Percentiles rank a stretch among this genome's conserved stretches.
phyloP scores from a whole-genome alignment of 1,139 yeast genomes.

The Nakaseomyces sp. region DNA sequence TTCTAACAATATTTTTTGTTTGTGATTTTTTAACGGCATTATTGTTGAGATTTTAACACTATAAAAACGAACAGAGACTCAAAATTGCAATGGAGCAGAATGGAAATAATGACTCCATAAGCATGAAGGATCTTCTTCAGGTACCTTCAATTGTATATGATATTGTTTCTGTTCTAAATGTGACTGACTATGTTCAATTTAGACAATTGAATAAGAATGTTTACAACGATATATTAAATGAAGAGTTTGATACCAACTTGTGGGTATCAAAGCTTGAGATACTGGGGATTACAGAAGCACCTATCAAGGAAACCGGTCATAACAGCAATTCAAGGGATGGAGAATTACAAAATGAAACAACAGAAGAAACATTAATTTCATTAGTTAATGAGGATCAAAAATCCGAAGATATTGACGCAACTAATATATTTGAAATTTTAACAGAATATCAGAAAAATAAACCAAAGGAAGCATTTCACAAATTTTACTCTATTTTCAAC shows the following conservation, averaged over 20 bases:
- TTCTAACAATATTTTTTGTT: too few species aligned
- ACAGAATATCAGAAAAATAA: constrained; percentile 12
- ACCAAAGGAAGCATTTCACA: constrained; percentile 14
- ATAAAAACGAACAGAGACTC: neutral
- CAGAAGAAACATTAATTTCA: constrained; percentile 7
- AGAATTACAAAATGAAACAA: neutral
- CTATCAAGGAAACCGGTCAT: neutral
- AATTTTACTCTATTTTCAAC: constrained; percentile 17
- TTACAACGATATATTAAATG: constrained; percentile 32
- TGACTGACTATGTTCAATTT: constrained; percentile 31
- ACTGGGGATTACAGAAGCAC: constrained; percentile 34
- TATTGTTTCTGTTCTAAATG: constrained; percentile 20
- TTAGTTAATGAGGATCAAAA: constrained; percentile 34
- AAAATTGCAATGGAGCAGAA: neutral
- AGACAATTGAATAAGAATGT: constrained; percentile 26
- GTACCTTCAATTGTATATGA: constrained; percentile 21
- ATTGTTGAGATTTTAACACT: neutral
- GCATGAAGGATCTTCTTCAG: constrained; percentile 24
- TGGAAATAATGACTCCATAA: neutral
- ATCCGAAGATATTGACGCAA: constrained; percentile 28
- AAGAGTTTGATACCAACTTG: constrained; percentile 31
- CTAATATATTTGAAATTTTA: constrained; percentile 24
- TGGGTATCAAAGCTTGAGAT: constrained; percentile 46
- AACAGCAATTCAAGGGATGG: constrained; percentile 34
- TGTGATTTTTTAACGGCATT: too few species aligned